Conservation (phyloP, 257 asterid genomes). For the Vinca minor region DNA sequence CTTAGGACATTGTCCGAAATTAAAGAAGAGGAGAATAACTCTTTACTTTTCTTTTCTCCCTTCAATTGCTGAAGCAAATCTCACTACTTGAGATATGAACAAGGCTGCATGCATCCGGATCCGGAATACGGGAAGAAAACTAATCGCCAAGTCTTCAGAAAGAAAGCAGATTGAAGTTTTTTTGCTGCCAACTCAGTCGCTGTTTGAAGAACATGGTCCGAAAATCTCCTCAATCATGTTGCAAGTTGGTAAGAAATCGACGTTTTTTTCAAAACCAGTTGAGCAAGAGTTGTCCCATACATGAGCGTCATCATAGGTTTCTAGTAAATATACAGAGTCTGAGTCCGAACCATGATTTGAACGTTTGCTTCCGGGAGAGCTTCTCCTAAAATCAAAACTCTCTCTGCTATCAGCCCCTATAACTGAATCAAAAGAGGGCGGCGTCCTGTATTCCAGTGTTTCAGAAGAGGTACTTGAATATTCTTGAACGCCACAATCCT, state of each 20-base stretch:
- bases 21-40: too few relatives aligned
- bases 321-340: constrained; percentile 15
- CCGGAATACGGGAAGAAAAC: neutral
- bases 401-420: constrained; percentile 4
- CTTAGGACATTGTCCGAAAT: too few relatives aligned
- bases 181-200: neutral
- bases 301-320: constrained; percentile 7
- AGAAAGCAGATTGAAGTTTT: neutral
- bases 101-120: too few relatives aligned
- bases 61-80: neutral
- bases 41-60: too few relatives aligned
- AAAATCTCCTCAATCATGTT: constrained; percentile 35
- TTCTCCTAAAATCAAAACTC: constrained; percentile 12
- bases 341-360: constrained; percentile 11
- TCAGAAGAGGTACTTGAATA: constrained; percentile 16
- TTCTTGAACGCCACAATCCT: constrained; percentile 9
- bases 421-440: constrained; percentile 9
- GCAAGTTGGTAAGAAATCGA: constrained; percentile 29
- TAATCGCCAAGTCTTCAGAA: neutral
- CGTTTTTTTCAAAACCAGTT: constrained; percentile 9
- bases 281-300: constrained; percentile 23
- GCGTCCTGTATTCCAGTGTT: constrained; percentile 5
- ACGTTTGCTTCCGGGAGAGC: constrained; percentile 9
- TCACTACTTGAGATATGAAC: neutral
- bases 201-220: constrained; percentile 26